A percentile compares a stretch with the other conserved stretches of the same genome.
Conservation (phyloP, 768 basidiomycete genomes). For the Calocybe cyanea region DNA sequence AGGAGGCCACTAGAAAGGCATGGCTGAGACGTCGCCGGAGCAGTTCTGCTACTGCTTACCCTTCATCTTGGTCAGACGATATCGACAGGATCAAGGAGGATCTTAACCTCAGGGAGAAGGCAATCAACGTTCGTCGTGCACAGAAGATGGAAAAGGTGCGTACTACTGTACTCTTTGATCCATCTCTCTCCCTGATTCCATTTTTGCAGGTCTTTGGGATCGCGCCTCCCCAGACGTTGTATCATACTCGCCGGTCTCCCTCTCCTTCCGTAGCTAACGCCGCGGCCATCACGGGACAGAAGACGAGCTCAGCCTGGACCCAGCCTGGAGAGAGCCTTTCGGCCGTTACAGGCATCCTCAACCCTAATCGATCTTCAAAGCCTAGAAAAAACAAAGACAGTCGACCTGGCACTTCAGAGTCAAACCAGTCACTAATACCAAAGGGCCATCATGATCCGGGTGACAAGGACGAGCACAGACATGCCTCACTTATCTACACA, state of each 20-base stretch:
- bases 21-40: constrained; percentile 51
- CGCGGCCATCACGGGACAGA: constrained; percentile 10
- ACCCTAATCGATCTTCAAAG: constrained; percentile 44
- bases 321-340: constrained; percentile 18
- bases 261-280: constrained; percentile 27
- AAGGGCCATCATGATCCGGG: constrained; percentile 17
- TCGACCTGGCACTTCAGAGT: constrained; percentile 65
- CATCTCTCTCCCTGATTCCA: not conserved
- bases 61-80: constrained; percentile 48
- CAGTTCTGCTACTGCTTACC: constrained; percentile 46
- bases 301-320: constrained; percentile 15
- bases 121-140: constrained; percentile 73
- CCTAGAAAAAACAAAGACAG: constrained; percentile 34
- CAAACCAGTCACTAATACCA: constrained; percentile 47
- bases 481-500: constrained; percentile 54
- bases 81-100: constrained; percentile 67
- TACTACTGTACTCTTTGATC: not conserved
- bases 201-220: constrained; percentile 83
- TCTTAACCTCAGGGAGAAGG: constrained; percentile 69
- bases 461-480: constrained; percentile 10
- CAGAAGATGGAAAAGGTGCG: constrained; percentile 86
- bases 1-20: constrained; percentile 28
- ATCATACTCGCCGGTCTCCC: constrained; percentile 56
- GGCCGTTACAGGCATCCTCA: constrained; percentile 28
- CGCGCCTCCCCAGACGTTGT: constrained; percentile 76